Base-by-base conservation (phyloP, 2,329 filamentous ascomycete species). In the Nigrograna mackinnonii region DNA sequence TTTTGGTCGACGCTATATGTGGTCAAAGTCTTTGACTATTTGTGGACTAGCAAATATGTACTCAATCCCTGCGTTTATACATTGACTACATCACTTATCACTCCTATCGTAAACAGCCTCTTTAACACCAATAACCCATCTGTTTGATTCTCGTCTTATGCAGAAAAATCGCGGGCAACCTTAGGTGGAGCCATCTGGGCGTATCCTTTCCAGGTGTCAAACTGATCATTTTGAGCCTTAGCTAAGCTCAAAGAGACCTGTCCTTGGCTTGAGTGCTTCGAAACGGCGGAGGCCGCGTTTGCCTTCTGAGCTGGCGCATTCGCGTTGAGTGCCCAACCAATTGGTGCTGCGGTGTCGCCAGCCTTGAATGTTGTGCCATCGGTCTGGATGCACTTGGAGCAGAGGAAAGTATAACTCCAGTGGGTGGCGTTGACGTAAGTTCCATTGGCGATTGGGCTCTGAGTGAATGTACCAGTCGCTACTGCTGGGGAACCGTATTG, bases 391-490 rank as follows among this genome's bases (percentile, higher is more conserved):
- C 65, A 68, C 13, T 57, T 60, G 9, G 46, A 52, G 53, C 78
- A 82, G 26, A 80, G 69, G 60, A 80, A 81, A 1, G 78, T 81
- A 49, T 76, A 78, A 2, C 74, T 74, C 55, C 73, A 74, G 49
- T 79, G 75, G 1, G 78, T 80, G 46, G 62, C 65, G 66, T 80
- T 80, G 44, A 78, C 60, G 18, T 74, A 78, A 1, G 76, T 79
- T 19, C 77, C 77, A 17, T 76, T 75, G 18, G 74, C 62, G 47
- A 80, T 80, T 12, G 76, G 70, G 2, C 55, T 55, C 13, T 74
- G 53, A 11, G 68, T 68, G 22, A 73, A 68, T 17, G 67, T 66
- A 13, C 66, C 69, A 3, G 69, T 67, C 53, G 76, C 76, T n/a
- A 71, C 62, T 2, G 71, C 60, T 0, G 78, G 77, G 35, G 71